Evolutionary conservation across 2,329 filamentous ascomycete genomes (phyloP).

Genomic region (Aureobasidium namibiae): DNA sequence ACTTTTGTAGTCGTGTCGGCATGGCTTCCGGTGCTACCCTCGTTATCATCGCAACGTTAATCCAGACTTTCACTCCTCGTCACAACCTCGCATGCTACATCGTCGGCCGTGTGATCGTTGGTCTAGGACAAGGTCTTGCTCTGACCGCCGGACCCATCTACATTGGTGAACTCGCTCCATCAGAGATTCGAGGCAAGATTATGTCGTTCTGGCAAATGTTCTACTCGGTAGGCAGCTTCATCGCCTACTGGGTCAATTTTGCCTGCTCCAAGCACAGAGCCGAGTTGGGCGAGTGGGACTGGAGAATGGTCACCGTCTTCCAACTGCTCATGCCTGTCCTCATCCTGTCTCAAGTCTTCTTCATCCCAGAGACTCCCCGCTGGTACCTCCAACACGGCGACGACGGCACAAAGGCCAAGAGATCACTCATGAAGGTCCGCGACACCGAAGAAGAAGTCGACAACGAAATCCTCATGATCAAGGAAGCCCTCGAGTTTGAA

Average conservation of each 20-base stretch:
- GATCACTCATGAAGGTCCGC: conserved; percentile 51
- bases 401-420: conserved; percentile 52
- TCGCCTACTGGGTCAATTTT: conserved; percentile 60
- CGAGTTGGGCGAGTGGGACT: conserved; percentile 52
- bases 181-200: conserved; percentile 57
- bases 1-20: conserved; percentile 38
- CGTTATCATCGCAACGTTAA: conserved; percentile 59
- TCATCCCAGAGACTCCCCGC: conserved; percentile 59
- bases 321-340: conserved; percentile 59
- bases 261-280: conserved; percentile 49
- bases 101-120: conserved; percentile 59
- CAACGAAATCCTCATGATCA: conserved; percentile 56
- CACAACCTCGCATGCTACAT: conserved; percentile 57
- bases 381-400: conserved; percentile 58
- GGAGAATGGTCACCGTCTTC: conserved; percentile 65
- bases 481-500: conserved; percentile 63
- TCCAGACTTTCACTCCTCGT: conserved; percentile 56
- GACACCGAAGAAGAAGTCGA: conserved; percentile 59
- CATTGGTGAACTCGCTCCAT: conserved; percentile 59
- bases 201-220: conserved; percentile 66
- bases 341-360: conserved; percentile 55
- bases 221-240: conserved; percentile 57
- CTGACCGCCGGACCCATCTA: conserved; percentile 60
- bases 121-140: conserved; percentile 62
- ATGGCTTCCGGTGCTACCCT: conserved; percentile 58